Conservation (phyloP, 2,329 filamentous ascomycete genomes). For the Exophiala oligosperma region DNA sequence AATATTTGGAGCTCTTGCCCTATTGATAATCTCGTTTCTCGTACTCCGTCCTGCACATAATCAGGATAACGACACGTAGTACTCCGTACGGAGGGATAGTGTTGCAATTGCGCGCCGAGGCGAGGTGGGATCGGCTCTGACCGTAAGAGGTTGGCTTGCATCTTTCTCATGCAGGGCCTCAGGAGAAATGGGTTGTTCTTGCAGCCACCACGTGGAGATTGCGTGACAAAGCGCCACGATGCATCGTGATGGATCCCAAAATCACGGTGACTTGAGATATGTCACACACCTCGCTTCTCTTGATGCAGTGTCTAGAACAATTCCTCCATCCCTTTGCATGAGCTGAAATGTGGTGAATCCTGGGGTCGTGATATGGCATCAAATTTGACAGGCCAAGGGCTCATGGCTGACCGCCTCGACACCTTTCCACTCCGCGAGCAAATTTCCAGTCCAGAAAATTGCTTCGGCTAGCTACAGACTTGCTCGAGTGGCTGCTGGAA, state of each 20-base stretch:
- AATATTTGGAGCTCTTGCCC: not conserved
- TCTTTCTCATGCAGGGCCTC: conserved; percentile 8
- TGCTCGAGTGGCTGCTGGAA: not conserved
- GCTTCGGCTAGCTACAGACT: not conserved
- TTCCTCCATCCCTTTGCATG: too few species aligned
- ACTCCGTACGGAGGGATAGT: not conserved
- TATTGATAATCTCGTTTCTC: too few species aligned
- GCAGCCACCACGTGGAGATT: conserved; percentile 25
- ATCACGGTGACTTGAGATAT: conserved; percentile 7
- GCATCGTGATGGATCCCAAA: conserved; percentile 8
- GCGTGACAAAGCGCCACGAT: conserved; percentile 22
- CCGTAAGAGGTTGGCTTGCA: conserved; percentile 5
- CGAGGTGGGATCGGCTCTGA: conserved; percentile 19
- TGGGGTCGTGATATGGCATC: too few species aligned
- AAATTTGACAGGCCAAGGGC: too few species aligned
- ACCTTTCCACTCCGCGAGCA: too few species aligned
- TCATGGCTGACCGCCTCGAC: too few species aligned
- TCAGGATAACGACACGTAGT: too few species aligned
- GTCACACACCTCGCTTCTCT: not conserved
- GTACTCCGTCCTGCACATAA: too few species aligned
- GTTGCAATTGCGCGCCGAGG: not conserved
- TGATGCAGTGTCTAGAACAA: not conserved
- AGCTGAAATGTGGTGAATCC: too few species aligned
- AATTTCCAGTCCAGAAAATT: not conserved
- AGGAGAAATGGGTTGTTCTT: conserved; percentile 3